Percentiles rank a stretch among this genome's conserved stretches.
Evolutionary conservation across 306 rosid species (phyloP).

Genomic region (Lathyrus tuberosus): DNA sequence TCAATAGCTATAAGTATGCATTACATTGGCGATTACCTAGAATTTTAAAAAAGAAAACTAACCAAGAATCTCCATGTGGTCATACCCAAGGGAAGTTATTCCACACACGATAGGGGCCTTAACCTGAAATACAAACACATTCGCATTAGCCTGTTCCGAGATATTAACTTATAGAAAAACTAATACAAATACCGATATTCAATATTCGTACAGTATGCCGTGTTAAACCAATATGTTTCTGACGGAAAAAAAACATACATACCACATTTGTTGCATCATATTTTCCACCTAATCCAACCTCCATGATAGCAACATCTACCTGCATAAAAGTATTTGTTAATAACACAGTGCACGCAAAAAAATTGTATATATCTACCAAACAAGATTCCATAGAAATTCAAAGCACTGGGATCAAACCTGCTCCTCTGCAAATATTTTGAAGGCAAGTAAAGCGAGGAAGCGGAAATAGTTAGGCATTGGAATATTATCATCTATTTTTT

Average conservation of each 20-base stretch:
- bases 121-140: slow-evolving; percentile 45
- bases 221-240: slow-evolving; percentile 4
- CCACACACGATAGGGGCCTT: slow-evolving; percentile 85
- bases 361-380: not conserved
- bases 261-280: slow-evolving; percentile 96
- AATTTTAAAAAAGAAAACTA: slow-evolving; percentile 55
- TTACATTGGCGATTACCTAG: slow-evolving; percentile 31
- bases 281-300: slow-evolving; percentile 91
- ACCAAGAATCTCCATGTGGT: slow-evolving; percentile 99
- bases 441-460: slow-evolving; percentile 89
- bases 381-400: slow-evolving; percentile 16
- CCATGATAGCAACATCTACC: slow-evolving; percentile 96
- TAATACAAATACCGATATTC: not conserved
- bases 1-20: slow-evolving; percentile 27
- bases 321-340: slow-evolving; percentile 46
- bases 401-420: slow-evolving; percentile 56
- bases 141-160: slow-evolving; percentile 31
- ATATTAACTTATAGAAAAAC: slow-evolving; percentile 27
- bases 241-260: slow-evolving; percentile 40
- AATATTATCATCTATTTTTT: slow-evolving; percentile 58
- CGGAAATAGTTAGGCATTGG: slow-evolving; percentile 93
- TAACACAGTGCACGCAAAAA: slow-evolving; percentile 6
- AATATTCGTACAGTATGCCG: not conserved
- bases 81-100: slow-evolving; percentile 93
- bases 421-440: slow-evolving; percentile 88